phyloP scores from a whole-genome alignment of 345 rosid species.

The Carallia brachiata region DNA sequence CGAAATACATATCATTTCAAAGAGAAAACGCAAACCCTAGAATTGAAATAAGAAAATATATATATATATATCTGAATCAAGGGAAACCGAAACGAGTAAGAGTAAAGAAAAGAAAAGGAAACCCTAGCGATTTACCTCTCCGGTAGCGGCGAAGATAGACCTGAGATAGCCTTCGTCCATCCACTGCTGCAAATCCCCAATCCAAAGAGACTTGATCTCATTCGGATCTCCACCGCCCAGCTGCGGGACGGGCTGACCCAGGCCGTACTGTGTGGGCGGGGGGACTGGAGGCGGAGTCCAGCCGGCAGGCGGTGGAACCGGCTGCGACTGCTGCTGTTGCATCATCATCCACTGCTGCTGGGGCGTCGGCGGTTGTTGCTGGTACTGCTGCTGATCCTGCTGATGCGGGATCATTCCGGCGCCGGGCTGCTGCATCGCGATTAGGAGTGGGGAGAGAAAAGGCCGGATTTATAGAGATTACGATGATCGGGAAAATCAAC shows the following conservation, averaged over 20 bases:
- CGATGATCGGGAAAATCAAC: neutral
- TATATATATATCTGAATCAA: neutral
- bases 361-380: conserved; percentile 24
- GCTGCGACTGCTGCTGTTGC: conserved; percentile 53
- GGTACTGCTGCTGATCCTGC: conserved; percentile 44
- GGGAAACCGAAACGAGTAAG: no score
- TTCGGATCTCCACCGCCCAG: conserved; percentile 12
- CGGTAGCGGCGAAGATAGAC: conserved; percentile 48
- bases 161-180: conserved; percentile 87
- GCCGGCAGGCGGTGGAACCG: conserved; percentile 68
- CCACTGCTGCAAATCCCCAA: conserved; percentile 88
- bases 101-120: neutral
- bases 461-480: neutral
- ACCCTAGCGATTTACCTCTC: conserved; percentile 50
- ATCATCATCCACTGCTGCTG: conserved; percentile 61
- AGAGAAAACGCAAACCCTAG: neutral
- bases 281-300: conserved; percentile 81
- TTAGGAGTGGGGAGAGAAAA: neutral
- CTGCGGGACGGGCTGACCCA: conserved; percentile 6
- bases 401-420: conserved; percentile 43
- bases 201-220: conserved; percentile 84
- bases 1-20: no score
- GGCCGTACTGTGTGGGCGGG: conserved; percentile 46
- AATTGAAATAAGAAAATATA: neutral
- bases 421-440: conserved; percentile 80